Percentiles rank a stretch among this genome's conserved stretches.
phyloP scores from a whole-genome alignment of 805 yeast genomes.

The Priceomyces castillae region DNA sequence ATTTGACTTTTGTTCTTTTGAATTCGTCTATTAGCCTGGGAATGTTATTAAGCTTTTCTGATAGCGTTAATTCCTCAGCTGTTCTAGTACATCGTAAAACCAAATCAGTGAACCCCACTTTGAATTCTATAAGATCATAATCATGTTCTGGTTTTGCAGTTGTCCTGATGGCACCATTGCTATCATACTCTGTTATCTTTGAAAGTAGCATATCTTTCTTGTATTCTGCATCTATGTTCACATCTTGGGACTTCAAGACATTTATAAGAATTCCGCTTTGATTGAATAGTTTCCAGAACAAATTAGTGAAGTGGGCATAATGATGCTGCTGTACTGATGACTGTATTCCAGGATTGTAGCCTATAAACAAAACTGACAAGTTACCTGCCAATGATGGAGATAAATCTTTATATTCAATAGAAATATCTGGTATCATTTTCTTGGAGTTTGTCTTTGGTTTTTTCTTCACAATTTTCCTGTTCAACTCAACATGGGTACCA shows the following conservation, averaged over 20 bases:
- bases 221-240: conserved; percentile 3
- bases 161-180: conserved; percentile 5
- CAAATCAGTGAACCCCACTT: conserved; percentile 70
- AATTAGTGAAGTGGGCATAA: conserved; percentile 68
- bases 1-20: conserved; percentile 31
- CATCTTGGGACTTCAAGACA: conserved; percentile 8
- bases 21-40: conserved; percentile 50
- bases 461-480: conserved; percentile 4
- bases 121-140: conserved; percentile 38
- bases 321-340: conserved; percentile 64
- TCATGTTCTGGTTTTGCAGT: conserved; percentile 36
- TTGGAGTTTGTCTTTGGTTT: conserved; percentile 2
- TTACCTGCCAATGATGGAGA: conserved; percentile 29
- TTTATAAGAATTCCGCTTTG: conserved; percentile 45
- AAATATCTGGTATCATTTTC: conserved; percentile 1
- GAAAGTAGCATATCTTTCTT: conserved; percentile 12
- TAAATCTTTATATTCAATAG: conserved; percentile 20
- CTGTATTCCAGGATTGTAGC: conserved; percentile 69
- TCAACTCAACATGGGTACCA: background rate
- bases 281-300: conserved; percentile 64
- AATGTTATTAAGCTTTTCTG: conserved; percentile 56
- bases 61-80: conserved; percentile 49
- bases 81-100: conserved; percentile 61
- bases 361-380: conserved; percentile 53
- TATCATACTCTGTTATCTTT: conserved; percentile 11